A percentile compares a stretch with the other conserved stretches of the same genome.
Conservation (phyloP, 2,329 filamentous ascomycete species). For the Diaporthe velutina region DNA sequence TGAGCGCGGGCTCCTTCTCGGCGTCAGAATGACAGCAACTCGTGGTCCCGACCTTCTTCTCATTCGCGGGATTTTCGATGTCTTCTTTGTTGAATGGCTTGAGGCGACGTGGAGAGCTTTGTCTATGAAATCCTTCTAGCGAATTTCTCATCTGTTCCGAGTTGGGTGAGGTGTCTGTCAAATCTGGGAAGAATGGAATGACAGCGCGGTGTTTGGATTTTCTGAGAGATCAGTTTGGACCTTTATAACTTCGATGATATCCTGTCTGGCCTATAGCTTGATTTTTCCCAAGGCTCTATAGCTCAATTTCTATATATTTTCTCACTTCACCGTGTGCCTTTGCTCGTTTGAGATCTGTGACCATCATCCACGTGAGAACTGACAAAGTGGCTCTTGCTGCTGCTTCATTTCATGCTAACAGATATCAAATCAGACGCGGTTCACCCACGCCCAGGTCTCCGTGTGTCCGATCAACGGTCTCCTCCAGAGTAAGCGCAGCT, state of each 20-base stretch:
- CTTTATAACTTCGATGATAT: not conserved
- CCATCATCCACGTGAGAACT: not conserved
- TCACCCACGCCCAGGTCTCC: not conserved
- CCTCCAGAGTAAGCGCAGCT: not conserved
- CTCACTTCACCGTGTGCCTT: not conserved
- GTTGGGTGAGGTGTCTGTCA: not conserved
- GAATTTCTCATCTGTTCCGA: not conserved
- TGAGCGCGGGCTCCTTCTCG: not conserved
- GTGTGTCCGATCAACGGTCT: not conserved
- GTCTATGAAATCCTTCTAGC: not conserved
- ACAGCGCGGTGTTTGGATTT: constrained; percentile 27
- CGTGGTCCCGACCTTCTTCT: not conserved
- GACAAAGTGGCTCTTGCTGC: not conserved
- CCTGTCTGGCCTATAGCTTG: not conserved
- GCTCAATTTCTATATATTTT: not conserved
- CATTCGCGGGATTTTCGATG: not conserved
- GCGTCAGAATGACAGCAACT: not conserved
- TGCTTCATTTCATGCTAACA: not conserved
- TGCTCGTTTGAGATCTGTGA: not conserved
- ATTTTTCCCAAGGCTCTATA: not conserved
- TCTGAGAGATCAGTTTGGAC: not conserved
- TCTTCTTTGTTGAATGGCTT: not conserved
- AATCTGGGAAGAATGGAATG: not conserved
- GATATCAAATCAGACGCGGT: not conserved
- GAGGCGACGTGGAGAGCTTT: not conserved